Evolutionary conservation across 2,329 filamentous ascomycete species (phyloP).

Genomic region (Alternaria hordeiaustralica): DNA sequence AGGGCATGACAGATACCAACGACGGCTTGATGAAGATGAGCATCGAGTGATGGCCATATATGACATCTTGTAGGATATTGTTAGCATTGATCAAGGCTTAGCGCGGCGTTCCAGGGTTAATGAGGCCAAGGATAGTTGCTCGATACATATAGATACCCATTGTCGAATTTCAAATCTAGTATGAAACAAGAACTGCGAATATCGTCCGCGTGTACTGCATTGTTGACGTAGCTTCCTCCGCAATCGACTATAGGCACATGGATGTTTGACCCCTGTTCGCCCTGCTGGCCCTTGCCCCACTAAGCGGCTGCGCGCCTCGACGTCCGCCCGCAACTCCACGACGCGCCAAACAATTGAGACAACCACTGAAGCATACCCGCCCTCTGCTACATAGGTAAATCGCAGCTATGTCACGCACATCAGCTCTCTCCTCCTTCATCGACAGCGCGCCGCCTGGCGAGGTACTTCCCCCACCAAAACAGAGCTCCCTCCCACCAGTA

Average conservation of each 20-base stretch:
- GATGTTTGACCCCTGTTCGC: neutral
- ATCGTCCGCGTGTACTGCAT: neutral
- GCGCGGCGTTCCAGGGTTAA: conserved; percentile 34
- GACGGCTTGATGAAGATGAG: conserved; percentile 97
- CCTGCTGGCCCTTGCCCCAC: conserved; percentile 26
- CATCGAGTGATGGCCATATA: conserved; percentile 68
- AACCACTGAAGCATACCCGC: neutral
- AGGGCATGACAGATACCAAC: conserved; percentile 95
- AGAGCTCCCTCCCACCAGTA: neutral
- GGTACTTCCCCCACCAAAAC: conserved; percentile 61
- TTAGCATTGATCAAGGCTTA: conserved; percentile 15
- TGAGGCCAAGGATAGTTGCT: neutral
- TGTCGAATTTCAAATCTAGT: neutral
- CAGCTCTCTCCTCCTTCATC: conserved; percentile 75
- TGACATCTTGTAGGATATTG: neutral
- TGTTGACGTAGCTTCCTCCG: neutral
- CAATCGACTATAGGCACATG: neutral
- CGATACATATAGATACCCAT: conserved; percentile 22
- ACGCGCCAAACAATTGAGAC: conserved; percentile 15
- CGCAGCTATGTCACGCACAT: conserved; percentile 44
- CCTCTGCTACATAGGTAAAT: neutral
- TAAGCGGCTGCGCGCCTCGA: conserved; percentile 24
- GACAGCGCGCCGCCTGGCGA: conserved; percentile 95
- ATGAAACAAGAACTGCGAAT: neutral
- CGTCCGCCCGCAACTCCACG: conserved; percentile 28